Base-by-base conservation (phyloP, 352 stramenopile species). In the Globisporangium cystogenes region DNA sequence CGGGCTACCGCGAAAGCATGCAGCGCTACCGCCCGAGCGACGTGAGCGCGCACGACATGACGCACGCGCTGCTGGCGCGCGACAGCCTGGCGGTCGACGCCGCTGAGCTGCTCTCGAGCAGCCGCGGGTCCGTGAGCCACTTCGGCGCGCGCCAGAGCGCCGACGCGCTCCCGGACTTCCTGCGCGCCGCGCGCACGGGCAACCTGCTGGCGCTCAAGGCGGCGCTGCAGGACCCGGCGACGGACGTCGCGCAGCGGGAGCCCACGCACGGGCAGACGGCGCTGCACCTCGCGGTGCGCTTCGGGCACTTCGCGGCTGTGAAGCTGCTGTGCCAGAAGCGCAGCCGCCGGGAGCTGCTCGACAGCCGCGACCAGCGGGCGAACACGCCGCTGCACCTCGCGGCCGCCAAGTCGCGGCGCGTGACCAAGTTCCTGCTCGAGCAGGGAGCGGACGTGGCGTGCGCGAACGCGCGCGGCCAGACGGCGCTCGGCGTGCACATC, bases 391-490 rank as follows among this genome's bases (percentile, higher is more conserved):
- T 94, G 48, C 83, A 94, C 48, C 44, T 94, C 20, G 83, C 83
- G 10, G 64, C 77, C n/a, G 83, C 81, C 27, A 90, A 90, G 53
- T 94, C 83, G 42, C 79, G 81, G 4, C 81, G 83, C 8, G 76
- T 94, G 36, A 92, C 83, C 56, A 90, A 92, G 70, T 89, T 79
- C 33, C 29, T 94, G 35, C 69, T 94, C 16, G 81, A 94, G 50
- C 67, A 90, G 6, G 75, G 72, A 24, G 84, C 84, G 1, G 67
- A 77, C 31, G 74, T 84, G 26, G 72, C 66, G 33, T 68, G 70
- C 20, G 65, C 79, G 12, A 94, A 94, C 61, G 65, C 75, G 24
- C 79, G 84, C 26, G 78, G 77, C 40, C 84, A 93, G 58, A 90
- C 80, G 11, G 65, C 80, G 36, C 64, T 94, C 15, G 79, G 72